Conservation (phyloP, 139 green algal genomes). For the Chlamydomonas applanata region DNA sequence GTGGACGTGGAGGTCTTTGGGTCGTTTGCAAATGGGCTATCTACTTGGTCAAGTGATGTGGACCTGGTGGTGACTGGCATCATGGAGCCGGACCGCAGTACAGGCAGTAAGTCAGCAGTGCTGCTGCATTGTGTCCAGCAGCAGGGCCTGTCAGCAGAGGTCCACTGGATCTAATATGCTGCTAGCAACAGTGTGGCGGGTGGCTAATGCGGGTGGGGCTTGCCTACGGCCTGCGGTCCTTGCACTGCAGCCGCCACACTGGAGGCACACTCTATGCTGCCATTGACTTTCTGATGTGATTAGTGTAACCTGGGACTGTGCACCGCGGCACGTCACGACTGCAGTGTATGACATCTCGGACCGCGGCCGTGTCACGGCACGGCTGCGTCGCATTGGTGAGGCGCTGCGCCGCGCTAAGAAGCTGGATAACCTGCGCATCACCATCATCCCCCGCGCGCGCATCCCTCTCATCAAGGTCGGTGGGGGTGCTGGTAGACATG, state of each 20-base stretch:
- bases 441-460: constrained; percentile 52
- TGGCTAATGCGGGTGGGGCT: neutral
- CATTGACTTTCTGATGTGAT: too few relatives aligned
- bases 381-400: constrained; percentile 29
- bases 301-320: too few relatives aligned
- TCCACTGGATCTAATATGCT: neutral
- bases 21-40: constrained; percentile 56
- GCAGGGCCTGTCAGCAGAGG: neutral
- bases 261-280: neutral
- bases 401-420: constrained; percentile 25
- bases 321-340: too few relatives aligned
- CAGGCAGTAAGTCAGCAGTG: constrained; percentile 25
- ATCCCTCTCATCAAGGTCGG: constrained; percentile 62
- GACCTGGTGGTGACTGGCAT: constrained; percentile 60
- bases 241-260: neutral
- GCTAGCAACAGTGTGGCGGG: neutral
- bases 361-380: constrained; percentile 17
- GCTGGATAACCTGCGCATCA: constrained; percentile 33
- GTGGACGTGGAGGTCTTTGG: constrained; percentile 55
- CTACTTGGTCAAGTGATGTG: constrained; percentile 49
- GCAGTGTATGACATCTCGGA: constrained; percentile 33
- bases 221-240: neutral
- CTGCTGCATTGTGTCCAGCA: neutral
- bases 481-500: too few relatives aligned
- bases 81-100: constrained; percentile 36